These are phyloP conservation scores for Cerioporus squamosus DNA, from an alignment of 1,284 basidiomycete species.

Conservation along the genomic window DNA sequence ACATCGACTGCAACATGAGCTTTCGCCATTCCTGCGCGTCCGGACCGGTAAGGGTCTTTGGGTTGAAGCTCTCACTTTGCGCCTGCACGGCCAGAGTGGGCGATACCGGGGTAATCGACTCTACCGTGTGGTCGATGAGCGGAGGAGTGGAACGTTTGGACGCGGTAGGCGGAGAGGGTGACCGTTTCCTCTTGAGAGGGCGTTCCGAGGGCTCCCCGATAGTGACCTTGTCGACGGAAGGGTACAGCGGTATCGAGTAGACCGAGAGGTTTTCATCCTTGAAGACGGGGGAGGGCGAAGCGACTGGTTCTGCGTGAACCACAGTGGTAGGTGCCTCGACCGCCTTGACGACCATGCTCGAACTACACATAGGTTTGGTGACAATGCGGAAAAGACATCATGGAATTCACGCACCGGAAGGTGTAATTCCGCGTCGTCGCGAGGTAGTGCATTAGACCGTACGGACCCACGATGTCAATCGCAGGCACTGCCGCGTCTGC, in stretches of 20 bases:
- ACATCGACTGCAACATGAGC: slow-evolving; percentile 58
- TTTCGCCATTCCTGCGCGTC: slow-evolving; percentile 57
- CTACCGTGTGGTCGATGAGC: slow-evolving; percentile 15
- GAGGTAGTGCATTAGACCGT: slow-evolving; percentile 70
- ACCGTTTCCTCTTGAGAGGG: slow-evolving; percentile 34
- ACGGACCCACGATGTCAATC: slow-evolving; percentile 73
- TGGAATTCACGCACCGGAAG: slow-evolving; percentile 53
- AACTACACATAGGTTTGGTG: slow-evolving; percentile 39
- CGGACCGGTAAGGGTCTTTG: slow-evolving; percentile 40
- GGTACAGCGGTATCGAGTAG: slow-evolving; percentile 62
- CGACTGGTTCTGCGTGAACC: slow-evolving; percentile 20
- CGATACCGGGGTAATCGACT: slow-evolving; percentile 3
- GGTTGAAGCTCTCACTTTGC: slow-evolving; percentile 35
- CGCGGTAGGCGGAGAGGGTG: slow-evolving; percentile 26
- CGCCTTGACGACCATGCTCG: slow-evolving; percentile 51
- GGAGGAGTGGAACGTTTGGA: slow-evolving; percentile 43
- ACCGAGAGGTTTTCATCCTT: slow-evolving; percentile 68
- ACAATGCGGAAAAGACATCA: background rate
- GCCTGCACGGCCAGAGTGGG: slow-evolving; percentile 1
- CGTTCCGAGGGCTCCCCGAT: background rate
- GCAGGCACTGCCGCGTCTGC: slow-evolving; percentile 70
- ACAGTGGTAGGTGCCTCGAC: slow-evolving; percentile 47
- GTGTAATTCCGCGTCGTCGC: slow-evolving; percentile 72
- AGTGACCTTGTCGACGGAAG: background rate
- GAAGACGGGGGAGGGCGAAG: slow-evolving; percentile 45